A percentile compares a stretch with the other conserved stretches of the same genome.
Evolutionary conservation across 495 filamentous ascomycete genomes (phyloP).

Genomic region (Hypoxylon rickii): DNA sequence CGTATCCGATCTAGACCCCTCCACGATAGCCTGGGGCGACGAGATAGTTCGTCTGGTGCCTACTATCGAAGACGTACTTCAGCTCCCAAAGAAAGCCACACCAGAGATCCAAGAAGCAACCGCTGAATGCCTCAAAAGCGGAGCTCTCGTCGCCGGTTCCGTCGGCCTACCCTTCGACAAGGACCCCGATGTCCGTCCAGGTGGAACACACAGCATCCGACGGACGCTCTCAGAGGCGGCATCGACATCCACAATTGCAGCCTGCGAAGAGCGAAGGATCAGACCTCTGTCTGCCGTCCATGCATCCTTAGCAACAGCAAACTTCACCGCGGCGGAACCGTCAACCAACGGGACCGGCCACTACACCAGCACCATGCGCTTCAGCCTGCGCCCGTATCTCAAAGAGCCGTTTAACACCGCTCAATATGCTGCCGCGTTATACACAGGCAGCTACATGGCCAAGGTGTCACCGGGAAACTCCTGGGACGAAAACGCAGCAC

Average conservation of each 20-base stretch:
- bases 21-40: conserved; percentile 36
- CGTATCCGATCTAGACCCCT: conserved; percentile 10
- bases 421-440: conserved; percentile 33
- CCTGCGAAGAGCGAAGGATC: neutral
- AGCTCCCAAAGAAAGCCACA: conserved; percentile 1
- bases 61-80: conserved; percentile 34
- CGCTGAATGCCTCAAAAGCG: neutral
- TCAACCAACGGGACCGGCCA: conserved; percentile 15
- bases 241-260: neutral
- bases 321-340: neutral
- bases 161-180: conserved; percentile 4
- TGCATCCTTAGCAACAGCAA: conserved; percentile 3
- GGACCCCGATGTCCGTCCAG: neutral
- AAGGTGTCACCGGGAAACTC: conserved; percentile 23
- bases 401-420: conserved; percentile 34
- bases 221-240: neutral
- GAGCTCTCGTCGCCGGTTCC: neutral
- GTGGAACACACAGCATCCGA: neutral
- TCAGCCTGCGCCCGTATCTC: conserved; percentile 37
- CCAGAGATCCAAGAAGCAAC: conserved; percentile 11
- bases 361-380: conserved; percentile 44
- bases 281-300: conserved; percentile 4
- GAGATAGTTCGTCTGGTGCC: conserved; percentile 36
- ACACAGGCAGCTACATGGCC: conserved; percentile 37
- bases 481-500: conserved; percentile 37